Evolutionary conservation across 805 yeast species (phyloP).

Genomic region (Myxozyma monticola): DNA sequence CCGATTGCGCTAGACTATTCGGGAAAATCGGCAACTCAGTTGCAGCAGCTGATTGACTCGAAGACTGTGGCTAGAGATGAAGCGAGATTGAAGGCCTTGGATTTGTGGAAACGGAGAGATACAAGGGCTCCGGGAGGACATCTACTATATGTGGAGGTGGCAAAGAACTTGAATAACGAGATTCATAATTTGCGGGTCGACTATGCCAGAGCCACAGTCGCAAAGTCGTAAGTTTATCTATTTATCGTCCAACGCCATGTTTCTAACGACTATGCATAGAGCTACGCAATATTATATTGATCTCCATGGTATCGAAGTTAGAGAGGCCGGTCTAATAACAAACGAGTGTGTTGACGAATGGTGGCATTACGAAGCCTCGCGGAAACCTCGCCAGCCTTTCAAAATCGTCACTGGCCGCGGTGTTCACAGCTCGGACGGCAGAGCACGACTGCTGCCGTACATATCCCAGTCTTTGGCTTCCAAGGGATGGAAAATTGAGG

Average conservation of each 20-base stretch:
- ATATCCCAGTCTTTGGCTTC: constrained; percentile 13
- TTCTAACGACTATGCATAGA: neutral
- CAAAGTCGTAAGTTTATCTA: neutral
- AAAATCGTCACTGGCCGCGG: constrained; percentile 29
- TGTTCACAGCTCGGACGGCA: constrained; percentile 18
- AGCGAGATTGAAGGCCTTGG: constrained; percentile 7
- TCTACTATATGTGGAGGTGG: neutral
- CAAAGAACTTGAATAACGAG: neutral
- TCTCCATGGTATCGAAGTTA: constrained; percentile 16
- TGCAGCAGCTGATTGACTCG: neutral
- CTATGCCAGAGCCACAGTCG: constrained; percentile 2
- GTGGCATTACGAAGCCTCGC: constrained; percentile 3
- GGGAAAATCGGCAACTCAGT: neutral
- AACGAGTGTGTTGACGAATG: constrained; percentile 16
- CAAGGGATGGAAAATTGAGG: constrained; percentile 19
- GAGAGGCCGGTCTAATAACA: constrained; percentile 10
- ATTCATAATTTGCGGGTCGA: constrained; percentile 4
- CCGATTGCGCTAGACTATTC: no score
- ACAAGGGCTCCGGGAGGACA: constrained; percentile 6
- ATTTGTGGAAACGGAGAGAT: constrained; percentile 6
- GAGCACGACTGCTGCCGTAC: constrained; percentile 17
- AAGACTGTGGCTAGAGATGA: constrained; percentile 6
- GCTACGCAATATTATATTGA: constrained; percentile 10
- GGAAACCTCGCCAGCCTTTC: constrained; percentile 1
- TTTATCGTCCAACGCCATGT: neutral